phyloP scores from a whole-genome alignment of 768 basidiomycete species.

The Paxillus rubicundulus region DNA sequence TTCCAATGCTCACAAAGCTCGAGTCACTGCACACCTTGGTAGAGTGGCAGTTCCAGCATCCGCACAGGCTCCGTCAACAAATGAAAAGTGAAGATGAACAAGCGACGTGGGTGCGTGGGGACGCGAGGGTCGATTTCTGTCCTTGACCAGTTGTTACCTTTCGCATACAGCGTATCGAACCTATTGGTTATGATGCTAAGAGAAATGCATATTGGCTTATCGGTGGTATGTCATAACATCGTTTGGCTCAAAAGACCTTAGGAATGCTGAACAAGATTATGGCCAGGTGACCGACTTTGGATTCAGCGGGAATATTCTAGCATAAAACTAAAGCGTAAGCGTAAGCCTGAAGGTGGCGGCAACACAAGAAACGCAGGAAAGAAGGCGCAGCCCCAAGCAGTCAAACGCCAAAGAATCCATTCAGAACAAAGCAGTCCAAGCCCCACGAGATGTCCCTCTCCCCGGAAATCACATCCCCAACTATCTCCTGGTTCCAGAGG shows the following conservation, averaged over 20 bases:
- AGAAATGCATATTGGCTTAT: conserved; percentile 84
- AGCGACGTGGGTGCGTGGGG: conserved; percentile 67
- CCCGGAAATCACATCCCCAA: conserved; percentile 12
- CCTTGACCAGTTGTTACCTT: conserved; percentile 1
- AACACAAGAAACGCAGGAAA: conserved; percentile 12
- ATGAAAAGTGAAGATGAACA: conserved; percentile 81
- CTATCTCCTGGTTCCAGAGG: conserved; percentile 38
- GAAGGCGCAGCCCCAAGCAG: conserved; percentile 18
- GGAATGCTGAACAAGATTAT: conserved; percentile 1
- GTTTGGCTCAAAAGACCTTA: background rate
- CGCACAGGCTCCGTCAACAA: conserved; percentile 59
- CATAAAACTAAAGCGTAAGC: conserved; percentile 41
- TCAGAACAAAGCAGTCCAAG: conserved; percentile 1
- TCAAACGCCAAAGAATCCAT: conserved; percentile 29
- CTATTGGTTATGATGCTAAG: conserved; percentile 79
- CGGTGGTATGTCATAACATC: conserved; percentile 48
- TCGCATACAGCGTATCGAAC: conserved; percentile 67
- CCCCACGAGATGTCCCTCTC: conserved; percentile 10
- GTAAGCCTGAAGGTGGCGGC: conserved; percentile 38
- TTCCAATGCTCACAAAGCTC: conserved; percentile 69
- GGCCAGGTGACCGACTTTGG: conserved; percentile 80
- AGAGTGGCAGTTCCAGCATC: conserved; percentile 89
- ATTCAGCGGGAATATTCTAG: conserved; percentile 70
- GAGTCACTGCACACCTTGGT: conserved; percentile 69
- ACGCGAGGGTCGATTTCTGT: background rate